phyloP scores from a whole-genome alignment of 352 stramenopile genomes.

The Globisporangium cystogenes region DNA sequence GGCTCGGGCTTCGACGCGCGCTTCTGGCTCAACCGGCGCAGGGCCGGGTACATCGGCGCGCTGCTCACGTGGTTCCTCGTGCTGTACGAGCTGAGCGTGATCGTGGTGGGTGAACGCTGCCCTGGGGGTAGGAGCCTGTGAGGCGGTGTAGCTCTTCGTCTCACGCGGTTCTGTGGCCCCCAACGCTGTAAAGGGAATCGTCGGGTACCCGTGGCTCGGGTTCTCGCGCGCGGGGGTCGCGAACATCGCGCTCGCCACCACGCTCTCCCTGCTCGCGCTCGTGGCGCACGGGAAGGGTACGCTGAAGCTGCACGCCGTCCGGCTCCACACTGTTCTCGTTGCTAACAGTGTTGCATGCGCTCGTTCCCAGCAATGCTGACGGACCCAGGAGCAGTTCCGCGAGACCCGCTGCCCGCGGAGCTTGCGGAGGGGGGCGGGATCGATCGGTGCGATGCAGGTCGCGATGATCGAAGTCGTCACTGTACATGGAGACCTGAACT shows the following conservation, averaged over 20 bases:
- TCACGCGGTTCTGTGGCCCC: no score
- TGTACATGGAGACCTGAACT: background rate
- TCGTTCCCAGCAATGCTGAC: conserved; percentile 91
- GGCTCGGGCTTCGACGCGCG: conserved; percentile 77
- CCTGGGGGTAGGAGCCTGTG: background rate
- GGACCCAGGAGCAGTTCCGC: conserved; percentile 95
- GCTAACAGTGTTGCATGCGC: background rate
- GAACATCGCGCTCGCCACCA: conserved; percentile 60
- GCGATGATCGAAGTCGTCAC: background rate
- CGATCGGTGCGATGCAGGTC: conserved; percentile 24
- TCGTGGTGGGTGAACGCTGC: conserved; percentile 49
- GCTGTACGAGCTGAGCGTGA: conserved; percentile 86
- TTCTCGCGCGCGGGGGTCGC: conserved; percentile 58
- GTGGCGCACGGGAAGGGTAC: conserved; percentile 92
- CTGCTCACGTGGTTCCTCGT: conserved; percentile 89
- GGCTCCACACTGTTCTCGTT: no score
- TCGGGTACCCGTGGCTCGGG: conserved; percentile 90
- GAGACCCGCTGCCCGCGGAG: conserved; percentile 86
- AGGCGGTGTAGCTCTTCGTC: background rate
- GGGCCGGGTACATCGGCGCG: conserved; percentile 88
- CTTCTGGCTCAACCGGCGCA: conserved; percentile 89
- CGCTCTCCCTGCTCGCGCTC: conserved; percentile 85
- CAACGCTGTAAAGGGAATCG: conserved; percentile 40
- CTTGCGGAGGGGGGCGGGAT: conserved; percentile 77
- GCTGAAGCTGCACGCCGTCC: no score